Evolutionary conservation across 345 rosid species (phyloP), one percentile per base, ranked within the genome.

Genomic region (Camelina sativa): DNA sequence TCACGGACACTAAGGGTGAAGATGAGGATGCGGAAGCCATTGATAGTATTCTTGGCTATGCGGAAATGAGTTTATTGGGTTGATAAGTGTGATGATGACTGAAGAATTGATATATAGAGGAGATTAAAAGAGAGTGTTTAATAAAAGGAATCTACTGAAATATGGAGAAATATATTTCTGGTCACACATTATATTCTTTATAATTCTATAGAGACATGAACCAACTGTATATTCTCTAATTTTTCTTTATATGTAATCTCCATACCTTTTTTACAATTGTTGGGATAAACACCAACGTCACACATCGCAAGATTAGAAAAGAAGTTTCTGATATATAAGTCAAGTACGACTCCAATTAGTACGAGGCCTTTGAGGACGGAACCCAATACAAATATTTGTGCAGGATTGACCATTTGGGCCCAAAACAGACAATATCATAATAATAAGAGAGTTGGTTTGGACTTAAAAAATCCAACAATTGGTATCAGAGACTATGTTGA

Each of bases 1-100:
- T 72, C 20, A 85, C 58, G 5, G 2, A 3, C 11, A 23, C 2
- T 23, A 37, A 0, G n/a, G 55, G 19, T 1, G 25, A 19, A 0
- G 55, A 51, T 0, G 28, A 20, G 4, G 59, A 61, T n/a, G 79
- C 61, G 38, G 61, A 56, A 53, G 55, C 79, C 79, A 75, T 56
- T 34, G 4, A 43, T 43, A 8, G 25, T 61, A 4, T 2, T 11
- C 23, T 71, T 51, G 19, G 8, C 6, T 25, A 16, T 11, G 59
- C 9, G 12, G 12, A 50, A 20, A 20, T 73, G 65, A 55, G 68
- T 50, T 23, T 23, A 38, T 11, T 25, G 4, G 35, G 43, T 59
- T 23, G 79, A 11, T 58, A 46, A 16, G 35, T 32, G 50, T 15
- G 19, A 44, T 34, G 66, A 34, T 4, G 19, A 23, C 69, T 19